Evolutionary conservation across 352 stramenopile species (phyloP), one percentile per base, ranked within the genome.

Genomic region (Globisporangium paddicum): DNA sequence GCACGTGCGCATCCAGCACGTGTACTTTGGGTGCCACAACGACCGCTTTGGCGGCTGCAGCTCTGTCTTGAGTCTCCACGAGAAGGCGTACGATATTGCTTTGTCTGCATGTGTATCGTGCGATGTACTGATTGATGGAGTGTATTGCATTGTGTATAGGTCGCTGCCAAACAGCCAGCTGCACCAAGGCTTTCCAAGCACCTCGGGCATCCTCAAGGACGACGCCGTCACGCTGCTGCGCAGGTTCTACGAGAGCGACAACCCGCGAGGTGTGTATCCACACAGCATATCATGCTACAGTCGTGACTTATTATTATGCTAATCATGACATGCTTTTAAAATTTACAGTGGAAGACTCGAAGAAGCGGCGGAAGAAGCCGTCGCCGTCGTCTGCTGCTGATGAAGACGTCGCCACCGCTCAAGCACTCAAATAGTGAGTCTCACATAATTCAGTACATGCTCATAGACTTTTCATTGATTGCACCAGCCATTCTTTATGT

Each of bases 31-130:
- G 18, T 97, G 88, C 65, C 77, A 89, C 59, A 98, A 98, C 58
- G 88, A 97, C 56, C 87, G 86, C 53, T 98, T 98, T 68, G 93
- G 93, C 51, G 93, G 93, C 32, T 97, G 87, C 69, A 84, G 92
- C 47, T 98, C 92, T 10, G 90, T 98, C 8, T 46, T 97, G 30
- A 87, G 62, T 54, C 67, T 98, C 21, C 82, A 97, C 47, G 67
- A 94, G 25, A 68, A 74, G 51, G 71, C 57, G 72, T 92, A 49
- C 11, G 56, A 42, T 11, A n/a, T n/a, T n/a, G n/a, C n/a, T n/a
- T n/a, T n/a, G n/a, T n/a, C n/a, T n/a, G n/a, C n/a, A 8, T 63
- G 28, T 55, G 28, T 18, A 16, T 58, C 25, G 61, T 37, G 63
- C 26, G 37, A 18, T 30, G 21, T 5, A 3, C 10, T 32, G 28